phyloP scores from a whole-genome alignment of 177 flowering plant genomes.

The Vitis hybrid region DNA sequence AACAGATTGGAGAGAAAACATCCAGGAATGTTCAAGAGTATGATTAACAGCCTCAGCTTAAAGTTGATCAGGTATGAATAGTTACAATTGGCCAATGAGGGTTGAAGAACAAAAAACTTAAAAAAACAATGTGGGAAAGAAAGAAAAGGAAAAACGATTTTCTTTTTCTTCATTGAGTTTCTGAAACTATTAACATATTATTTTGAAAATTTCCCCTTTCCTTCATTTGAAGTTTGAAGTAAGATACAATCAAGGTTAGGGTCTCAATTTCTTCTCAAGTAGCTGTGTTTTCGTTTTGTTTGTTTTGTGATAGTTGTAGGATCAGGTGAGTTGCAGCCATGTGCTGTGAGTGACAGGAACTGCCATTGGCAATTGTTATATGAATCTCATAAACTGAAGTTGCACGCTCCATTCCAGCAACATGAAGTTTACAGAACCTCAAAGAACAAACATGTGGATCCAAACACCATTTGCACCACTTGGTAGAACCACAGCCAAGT shows the following conservation, averaged over 20 bases:
- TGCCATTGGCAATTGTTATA: too few species aligned
- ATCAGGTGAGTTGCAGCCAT: neutral
- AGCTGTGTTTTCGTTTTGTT: slow-evolving; percentile 3
- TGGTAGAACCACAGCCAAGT: too few species aligned
- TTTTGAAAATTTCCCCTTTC: slow-evolving; percentile 1
- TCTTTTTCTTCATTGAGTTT: neutral
- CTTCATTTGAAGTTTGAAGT: slow-evolving; percentile 4
- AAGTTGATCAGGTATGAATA: slow-evolving; percentile 55
- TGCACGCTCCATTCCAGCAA: too few species aligned
- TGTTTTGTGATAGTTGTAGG: slow-evolving; percentile 5
- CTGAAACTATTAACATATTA: neutral
- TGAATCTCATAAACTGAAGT: too few species aligned
- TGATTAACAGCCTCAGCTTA: slow-evolving; percentile 66
- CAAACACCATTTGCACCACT: too few species aligned
- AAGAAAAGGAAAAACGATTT: neutral
- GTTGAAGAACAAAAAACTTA: neutral
- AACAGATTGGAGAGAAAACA: slow-evolving; percentile 72
- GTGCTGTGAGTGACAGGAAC: neutral
- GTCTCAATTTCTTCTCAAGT: neutral
- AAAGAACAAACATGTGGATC: too few species aligned
- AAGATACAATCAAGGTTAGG: slow-evolving; percentile 7
- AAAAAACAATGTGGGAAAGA: neutral
- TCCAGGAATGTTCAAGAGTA: slow-evolving; percentile 64
- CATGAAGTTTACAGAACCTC: too few species aligned
- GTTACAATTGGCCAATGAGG: slow-evolving; percentile 19